phyloP scores from a whole-genome alignment of 805 yeast species.

The Priceomyces melissophilus region DNA sequence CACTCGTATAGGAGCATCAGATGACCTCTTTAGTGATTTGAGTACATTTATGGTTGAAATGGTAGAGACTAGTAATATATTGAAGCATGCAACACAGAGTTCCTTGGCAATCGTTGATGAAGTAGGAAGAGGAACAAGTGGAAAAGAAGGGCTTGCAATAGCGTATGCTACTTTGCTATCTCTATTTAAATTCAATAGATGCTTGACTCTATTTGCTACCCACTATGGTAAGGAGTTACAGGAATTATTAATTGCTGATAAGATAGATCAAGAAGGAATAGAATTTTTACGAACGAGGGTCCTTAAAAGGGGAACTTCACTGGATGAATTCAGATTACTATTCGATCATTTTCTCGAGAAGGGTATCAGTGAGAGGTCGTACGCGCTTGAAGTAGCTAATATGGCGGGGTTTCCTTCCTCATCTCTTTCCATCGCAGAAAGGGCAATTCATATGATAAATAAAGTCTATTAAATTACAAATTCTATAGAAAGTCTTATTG shows the following conservation, averaged over 20 bases:
- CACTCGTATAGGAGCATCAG: constrained; percentile 85
- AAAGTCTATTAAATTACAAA: not conserved
- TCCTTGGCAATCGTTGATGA: constrained; percentile 72
- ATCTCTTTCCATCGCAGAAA: constrained; percentile 53
- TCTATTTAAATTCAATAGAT: constrained; percentile 50
- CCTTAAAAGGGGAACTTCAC: constrained; percentile 7
- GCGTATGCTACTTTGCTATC: constrained; percentile 73
- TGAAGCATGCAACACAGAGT: constrained; percentile 50
- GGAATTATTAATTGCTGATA: constrained; percentile 30
- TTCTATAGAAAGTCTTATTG: constrained; percentile 20
- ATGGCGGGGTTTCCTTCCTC: constrained; percentile 72
- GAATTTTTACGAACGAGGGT: constrained; percentile 33
- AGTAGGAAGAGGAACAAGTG: constrained; percentile 84
- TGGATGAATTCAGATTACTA: constrained; percentile 21
- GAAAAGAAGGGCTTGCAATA: constrained; percentile 78
- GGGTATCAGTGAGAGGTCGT: constrained; percentile 73
- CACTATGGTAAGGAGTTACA: constrained; percentile 57
- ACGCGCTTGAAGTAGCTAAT: constrained; percentile 73
- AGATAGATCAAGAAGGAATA: constrained; percentile 22
- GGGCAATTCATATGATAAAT: constrained; percentile 14
- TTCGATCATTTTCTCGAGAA: constrained; percentile 56
- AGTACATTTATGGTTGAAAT: constrained; percentile 88
- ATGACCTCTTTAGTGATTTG: constrained; percentile 68
- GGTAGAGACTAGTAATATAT: constrained; percentile 61
- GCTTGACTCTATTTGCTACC: constrained; percentile 84